Conservation (phyloP, 1,284 basidiomycete genomes). For the Cutaneotrichosporon sp. region DNA sequence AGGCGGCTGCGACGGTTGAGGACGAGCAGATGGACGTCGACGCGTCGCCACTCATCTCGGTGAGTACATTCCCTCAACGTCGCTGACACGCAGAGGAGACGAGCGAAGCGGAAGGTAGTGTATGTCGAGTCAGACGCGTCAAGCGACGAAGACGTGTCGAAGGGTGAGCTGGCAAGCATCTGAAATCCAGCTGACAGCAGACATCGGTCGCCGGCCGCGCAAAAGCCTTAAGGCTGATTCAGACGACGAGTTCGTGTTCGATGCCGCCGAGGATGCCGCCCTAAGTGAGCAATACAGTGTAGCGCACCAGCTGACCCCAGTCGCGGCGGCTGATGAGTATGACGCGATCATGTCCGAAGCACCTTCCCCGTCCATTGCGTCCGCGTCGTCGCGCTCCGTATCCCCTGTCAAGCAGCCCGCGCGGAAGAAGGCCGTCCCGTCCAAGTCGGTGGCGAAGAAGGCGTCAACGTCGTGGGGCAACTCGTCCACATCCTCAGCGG, state of each 20-base stretch:
- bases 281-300: slow-evolving; percentile 28
- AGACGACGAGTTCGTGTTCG: slow-evolving; percentile 42
- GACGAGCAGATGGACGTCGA: slow-evolving; percentile 25
- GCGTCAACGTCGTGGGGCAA: slow-evolving; percentile 16
- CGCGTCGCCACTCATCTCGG: slow-evolving; percentile 27
- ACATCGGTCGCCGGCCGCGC: slow-evolving; percentile 14
- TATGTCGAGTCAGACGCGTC: slow-evolving; percentile 43
- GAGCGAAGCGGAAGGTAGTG: slow-evolving; percentile 44
- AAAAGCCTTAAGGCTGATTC: slow-evolving; percentile 40
- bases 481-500: background rate
- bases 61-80: slow-evolving; percentile 14
- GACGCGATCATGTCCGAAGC: slow-evolving; percentile 26
- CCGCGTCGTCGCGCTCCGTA: slow-evolving; percentile 29
- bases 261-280: slow-evolving; percentile 40
- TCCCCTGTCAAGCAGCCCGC: slow-evolving; percentile 20
- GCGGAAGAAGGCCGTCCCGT: slow-evolving; percentile 22
- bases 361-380: slow-evolving; percentile 26
- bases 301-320: too few relatives aligned
- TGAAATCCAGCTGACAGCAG: background rate
- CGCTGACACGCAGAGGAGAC: slow-evolving; percentile 20
- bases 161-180: background rate
- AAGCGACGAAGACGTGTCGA: slow-evolving; percentile 2
- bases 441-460: slow-evolving; percentile 24
- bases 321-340: slow-evolving; percentile 38
- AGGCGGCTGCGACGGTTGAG: background rate